Evolutionary conservation across 177 flowering plant genomes (phyloP), one percentile per base, ranked within the genome.

Genomic region (Telopea speciosissima): DNA sequence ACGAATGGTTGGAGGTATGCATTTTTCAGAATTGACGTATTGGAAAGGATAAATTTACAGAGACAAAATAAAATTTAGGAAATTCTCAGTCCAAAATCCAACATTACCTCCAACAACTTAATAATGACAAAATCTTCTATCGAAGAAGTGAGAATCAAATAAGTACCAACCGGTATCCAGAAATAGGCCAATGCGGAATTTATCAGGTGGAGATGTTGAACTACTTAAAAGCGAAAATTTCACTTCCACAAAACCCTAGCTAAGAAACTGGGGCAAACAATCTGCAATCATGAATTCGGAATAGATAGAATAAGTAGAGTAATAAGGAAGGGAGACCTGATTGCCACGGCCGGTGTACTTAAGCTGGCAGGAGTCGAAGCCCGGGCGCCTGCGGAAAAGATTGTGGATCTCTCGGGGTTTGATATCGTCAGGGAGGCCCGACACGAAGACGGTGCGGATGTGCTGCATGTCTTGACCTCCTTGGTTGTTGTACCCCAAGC

Each of bases 321-420:
- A 36, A 6, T 36, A 36, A 36, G 40, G 40, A 36, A 36, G 6
- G 9, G n/a, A 91, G n/a, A 91, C 96, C 97, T 93, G 98, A 79
- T 89, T 82, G 77, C 91, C 95, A 59, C 95, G 90, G 40, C 98
- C 98, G 28, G 97, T 93, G 82, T 88, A 93, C 77, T 93, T 87
- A 76, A 93, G 93, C 87, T 93, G 97, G 79, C 89, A 91, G 24
- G 79, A 79, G 16, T 90, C 91, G 73, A 93, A 93, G 6, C 97
- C 97, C 9, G 82, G 90, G 22, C 95, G 88, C n/a, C 89, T 82
- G 71, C 96, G 91, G 73, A 93, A 93, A 56, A 93, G 92, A 76
- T 91, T 93, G 82, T 93, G 98, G 73, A 93, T 91, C 70, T 91
- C 96, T 25, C 98, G 93, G 19, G 96, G 77, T 77, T 84, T 87